Evolutionary conservation across 1,284 basidiomycete species (phyloP).

Genomic region (Ustilago crameri): DNA sequence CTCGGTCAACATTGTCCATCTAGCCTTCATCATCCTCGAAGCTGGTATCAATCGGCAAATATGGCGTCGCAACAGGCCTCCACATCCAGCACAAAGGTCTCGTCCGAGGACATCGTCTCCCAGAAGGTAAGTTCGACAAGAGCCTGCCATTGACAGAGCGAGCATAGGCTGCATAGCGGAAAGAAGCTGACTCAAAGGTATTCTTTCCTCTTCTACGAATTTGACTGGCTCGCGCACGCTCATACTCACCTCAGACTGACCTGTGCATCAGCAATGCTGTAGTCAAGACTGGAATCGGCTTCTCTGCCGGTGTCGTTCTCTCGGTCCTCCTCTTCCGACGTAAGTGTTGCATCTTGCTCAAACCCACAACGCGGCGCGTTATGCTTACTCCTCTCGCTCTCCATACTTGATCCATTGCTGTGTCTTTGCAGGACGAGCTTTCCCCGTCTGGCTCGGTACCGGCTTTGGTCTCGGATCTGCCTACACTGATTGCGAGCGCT

Average conservation of each 20-base stretch:
- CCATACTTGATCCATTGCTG: slow-evolving; percentile 21
- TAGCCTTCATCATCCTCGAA: neutral
- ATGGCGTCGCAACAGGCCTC: slow-evolving; percentile 48
- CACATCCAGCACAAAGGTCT: slow-evolving; percentile 68
- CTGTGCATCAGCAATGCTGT: slow-evolving; percentile 71
- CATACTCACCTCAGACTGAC: slow-evolving; percentile 40
- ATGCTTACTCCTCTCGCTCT: slow-evolving; percentile 17
- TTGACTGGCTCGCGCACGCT: neutral
- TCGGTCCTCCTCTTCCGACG: slow-evolving; percentile 94
- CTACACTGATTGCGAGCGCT: slow-evolving; percentile 94
- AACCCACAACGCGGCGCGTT: neutral
- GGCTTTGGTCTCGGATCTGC: slow-evolving; percentile 85
- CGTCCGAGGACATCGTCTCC: slow-evolving; percentile 84
- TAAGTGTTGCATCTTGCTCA: slow-evolving; percentile 72
- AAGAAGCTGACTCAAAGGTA: slow-evolving; percentile 2
- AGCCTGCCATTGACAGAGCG: neutral
- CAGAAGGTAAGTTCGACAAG: slow-evolving; percentile 76
- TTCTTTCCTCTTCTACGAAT: neutral
- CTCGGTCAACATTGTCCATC: neutral
- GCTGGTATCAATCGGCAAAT: slow-evolving; percentile 7
- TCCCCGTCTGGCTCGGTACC: slow-evolving; percentile 92
- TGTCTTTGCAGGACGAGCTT: slow-evolving; percentile 81
- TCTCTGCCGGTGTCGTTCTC: slow-evolving; percentile 90
- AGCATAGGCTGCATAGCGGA: neutral
- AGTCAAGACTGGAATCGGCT: slow-evolving; percentile 85